These are phyloP conservation scores for Xerocomellus intermedius DNA, from an alignment of 768 basidiomycete species.

Conservation along the genomic window DNA sequence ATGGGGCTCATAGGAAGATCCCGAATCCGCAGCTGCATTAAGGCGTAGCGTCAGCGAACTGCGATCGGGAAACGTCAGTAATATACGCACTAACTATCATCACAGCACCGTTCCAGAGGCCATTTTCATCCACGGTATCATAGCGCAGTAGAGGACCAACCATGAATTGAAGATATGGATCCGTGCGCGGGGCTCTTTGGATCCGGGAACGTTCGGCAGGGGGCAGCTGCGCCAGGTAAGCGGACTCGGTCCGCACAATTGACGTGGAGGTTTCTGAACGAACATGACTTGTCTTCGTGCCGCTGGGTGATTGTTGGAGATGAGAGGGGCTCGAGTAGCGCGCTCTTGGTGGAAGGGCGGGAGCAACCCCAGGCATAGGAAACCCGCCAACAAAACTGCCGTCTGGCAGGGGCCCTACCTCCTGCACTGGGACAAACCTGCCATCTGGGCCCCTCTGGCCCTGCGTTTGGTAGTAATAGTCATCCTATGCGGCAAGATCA, in stretches of 20 bases:
- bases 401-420: conserved; percentile 61
- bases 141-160: conserved; percentile 88
- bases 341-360: conserved; percentile 45
- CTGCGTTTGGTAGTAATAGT: conserved; percentile 21
- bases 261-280: conserved; percentile 3
- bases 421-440: conserved; percentile 52
- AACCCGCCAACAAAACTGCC: conserved; percentile 57
- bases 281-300: conserved; percentile 31
- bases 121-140: conserved; percentile 77
- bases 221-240: conserved; percentile 48
- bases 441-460: conserved; percentile 48
- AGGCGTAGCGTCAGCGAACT: neutral
- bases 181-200: conserved; percentile 62
- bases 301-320: conserved; percentile 9
- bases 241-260: conserved; percentile 9
- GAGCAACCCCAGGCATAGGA: conserved; percentile 35
- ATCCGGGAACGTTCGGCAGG: conserved; percentile 66
- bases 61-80: neutral
- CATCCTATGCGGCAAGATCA: conserved; percentile 32
- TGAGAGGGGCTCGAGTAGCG: conserved; percentile 14
- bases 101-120: conserved; percentile 85
- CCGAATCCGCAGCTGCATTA: conserved; percentile 65
- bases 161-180: conserved; percentile 87
- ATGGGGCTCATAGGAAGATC: conserved; percentile 73
- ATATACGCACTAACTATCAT: conserved; percentile 80